phyloP scores from a whole-genome alignment of 2,329 filamentous ascomycete species.

The Coniella vitis region DNA sequence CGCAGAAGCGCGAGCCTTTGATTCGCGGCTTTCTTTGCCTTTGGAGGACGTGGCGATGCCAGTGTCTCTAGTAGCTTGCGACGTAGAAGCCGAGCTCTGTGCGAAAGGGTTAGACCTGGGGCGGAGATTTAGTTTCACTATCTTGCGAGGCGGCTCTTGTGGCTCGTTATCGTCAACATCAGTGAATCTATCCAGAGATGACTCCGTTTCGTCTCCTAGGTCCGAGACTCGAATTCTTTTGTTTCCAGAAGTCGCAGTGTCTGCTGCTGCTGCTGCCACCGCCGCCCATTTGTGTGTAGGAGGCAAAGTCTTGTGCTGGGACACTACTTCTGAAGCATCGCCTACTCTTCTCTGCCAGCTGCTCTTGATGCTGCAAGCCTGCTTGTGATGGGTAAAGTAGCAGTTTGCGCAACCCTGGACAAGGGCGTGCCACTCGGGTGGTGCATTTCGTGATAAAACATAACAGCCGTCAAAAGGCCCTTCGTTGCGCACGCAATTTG shows the following conservation, averaged over 20 bases:
- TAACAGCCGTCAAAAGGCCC: conserved; percentile 11
- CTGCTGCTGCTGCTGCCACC: background rate
- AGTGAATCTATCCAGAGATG: no score
- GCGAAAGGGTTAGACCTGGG: background rate
- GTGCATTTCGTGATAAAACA: background rate
- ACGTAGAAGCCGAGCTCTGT: background rate
- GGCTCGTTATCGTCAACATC: conserved; percentile 1
- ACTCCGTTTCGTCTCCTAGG: background rate
- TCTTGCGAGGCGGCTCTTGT: background rate
- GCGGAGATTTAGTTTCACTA: background rate
- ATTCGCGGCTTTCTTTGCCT: no score
- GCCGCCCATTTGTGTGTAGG: conserved; percentile 3
- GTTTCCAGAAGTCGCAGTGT: no score
- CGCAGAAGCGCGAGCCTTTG: conserved; percentile 6
- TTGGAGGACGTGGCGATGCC: no score
- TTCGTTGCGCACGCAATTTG: background rate
- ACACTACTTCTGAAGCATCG: background rate
- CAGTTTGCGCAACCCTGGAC: conserved; percentile 12
- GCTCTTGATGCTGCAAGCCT: conserved; percentile 8
- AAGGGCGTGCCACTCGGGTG: background rate
- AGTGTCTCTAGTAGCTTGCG: background rate
- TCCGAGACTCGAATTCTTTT: conserved; percentile 2
- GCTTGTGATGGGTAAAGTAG: conserved; percentile 5
- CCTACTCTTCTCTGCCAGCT: conserved; percentile 2
- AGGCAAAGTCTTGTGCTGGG: background rate